Conservation (phyloP, 768 basidiomycete genomes). For the Pulveroboletus frians region DNA sequence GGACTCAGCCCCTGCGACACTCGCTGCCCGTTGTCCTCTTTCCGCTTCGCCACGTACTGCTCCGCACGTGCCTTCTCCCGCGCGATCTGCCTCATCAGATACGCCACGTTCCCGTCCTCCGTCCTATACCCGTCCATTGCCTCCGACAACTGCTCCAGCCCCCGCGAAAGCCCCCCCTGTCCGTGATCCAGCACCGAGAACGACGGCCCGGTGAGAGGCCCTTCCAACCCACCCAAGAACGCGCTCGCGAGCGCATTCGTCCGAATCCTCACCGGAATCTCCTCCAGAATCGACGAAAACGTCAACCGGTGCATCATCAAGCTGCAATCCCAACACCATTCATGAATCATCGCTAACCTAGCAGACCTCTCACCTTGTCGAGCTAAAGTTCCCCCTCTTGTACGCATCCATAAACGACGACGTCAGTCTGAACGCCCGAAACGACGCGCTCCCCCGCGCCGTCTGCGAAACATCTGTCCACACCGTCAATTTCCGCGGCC, state of each 20-base stretch:
- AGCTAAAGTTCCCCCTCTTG: conserved; percentile 79
- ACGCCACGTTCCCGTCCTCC: conserved; percentile 90
- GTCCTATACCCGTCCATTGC: conserved; percentile 81
- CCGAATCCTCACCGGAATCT: conserved; percentile 80
- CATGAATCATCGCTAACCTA: not conserved
- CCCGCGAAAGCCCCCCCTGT: conserved; percentile 61
- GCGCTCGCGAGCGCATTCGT: conserved; percentile 75
- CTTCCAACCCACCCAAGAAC: conserved; percentile 53
- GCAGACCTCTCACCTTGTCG: conserved; percentile 56
- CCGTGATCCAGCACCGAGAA: conserved; percentile 71
- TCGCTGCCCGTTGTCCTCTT: conserved; percentile 79
- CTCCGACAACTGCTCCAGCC: conserved; percentile 82
- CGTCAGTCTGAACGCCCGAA: conserved; percentile 86
- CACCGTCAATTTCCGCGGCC: conserved; percentile 4
- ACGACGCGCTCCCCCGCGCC: conserved; percentile 76
- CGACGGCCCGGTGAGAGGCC: conserved; percentile 49
- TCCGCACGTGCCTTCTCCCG: conserved; percentile 81
- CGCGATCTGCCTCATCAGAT: conserved; percentile 80
- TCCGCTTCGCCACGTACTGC: conserved; percentile 72
- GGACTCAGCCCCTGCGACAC: conserved; percentile 80
- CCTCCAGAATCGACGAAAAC: conserved; percentile 80
- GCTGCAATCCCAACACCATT: conserved; percentile 37
- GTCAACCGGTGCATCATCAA: conserved; percentile 76
- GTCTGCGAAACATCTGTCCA: conserved; percentile 69
- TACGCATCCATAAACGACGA: conserved; percentile 75